phyloP scores from a whole-genome alignment of 2,329 filamentous ascomycete species.

The Bipolaris oryzae region DNA sequence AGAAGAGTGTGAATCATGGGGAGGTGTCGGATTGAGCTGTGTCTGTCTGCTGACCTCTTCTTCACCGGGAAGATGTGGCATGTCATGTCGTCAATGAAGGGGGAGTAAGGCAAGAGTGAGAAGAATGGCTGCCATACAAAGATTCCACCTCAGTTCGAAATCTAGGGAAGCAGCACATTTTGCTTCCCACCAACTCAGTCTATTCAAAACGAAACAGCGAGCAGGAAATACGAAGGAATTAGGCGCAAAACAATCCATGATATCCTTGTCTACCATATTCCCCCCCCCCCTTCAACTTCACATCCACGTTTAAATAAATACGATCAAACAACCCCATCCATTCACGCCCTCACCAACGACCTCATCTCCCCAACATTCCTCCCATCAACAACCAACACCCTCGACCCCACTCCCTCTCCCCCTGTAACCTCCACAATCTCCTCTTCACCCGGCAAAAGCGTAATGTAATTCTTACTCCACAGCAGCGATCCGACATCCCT shows the following conservation, averaged over 20 bases:
- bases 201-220: neutral
- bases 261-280: slow-evolving; percentile 5
- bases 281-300: too few species aligned
- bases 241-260: slow-evolving; percentile 4
- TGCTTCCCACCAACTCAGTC: neutral
- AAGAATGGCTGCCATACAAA: neutral
- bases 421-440: slow-evolving; percentile 36
- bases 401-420: neutral
- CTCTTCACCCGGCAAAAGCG: slow-evolving; percentile 63
- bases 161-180: neutral
- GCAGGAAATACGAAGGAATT: neutral
- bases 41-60: neutral
- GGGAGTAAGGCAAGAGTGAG: neutral
- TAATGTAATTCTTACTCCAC: slow-evolving; percentile 70
- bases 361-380: slow-evolving; percentile 13
- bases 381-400: slow-evolving; percentile 10
- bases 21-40: slow-evolving; percentile 47
- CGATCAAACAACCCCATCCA: neutral
- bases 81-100: too few species aligned
- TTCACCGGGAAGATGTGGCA: neutral
- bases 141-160: neutral
- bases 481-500: slow-evolving; percentile 58
- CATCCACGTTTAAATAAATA: neutral
- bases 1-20: slow-evolving; percentile 46
- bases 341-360: neutral